Conservation (phyloP, 257 asterid species). For the Jasminum sambac region DNA sequence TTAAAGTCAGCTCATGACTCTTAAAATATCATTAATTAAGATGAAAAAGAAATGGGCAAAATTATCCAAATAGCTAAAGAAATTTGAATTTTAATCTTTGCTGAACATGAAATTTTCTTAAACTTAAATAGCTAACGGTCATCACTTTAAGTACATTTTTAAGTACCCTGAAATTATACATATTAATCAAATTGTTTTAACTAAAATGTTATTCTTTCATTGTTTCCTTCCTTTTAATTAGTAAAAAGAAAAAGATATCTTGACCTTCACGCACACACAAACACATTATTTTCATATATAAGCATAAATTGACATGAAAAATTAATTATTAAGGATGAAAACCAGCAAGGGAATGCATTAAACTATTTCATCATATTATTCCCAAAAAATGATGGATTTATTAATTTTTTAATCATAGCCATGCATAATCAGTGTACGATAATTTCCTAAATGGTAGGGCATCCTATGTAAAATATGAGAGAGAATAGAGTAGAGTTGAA, state of each 20-base stretch:
- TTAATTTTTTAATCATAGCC: no score
- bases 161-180: no score
- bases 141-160: no score
- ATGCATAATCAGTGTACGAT: no score
- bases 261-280: background rate
- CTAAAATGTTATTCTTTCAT: background rate
- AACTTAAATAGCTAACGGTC: background rate
- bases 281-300: background rate
- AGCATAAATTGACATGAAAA: background rate
- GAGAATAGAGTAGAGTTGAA: no score
- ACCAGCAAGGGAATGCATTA: background rate
- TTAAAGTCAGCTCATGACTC: background rate
- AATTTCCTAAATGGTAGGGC: no score
- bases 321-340: background rate
- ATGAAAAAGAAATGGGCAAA: no score
- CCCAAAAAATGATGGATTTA: no score
- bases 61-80: background rate
- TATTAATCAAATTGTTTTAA: background rate
- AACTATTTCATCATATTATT: background rate
- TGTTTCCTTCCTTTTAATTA: background rate
- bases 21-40: no score
- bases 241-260: background rate
- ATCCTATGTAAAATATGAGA: no score
- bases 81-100: background rate
- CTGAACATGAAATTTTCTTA: background rate